These are phyloP conservation scores for Priceomyces medius DNA, from an alignment of 805 yeast species.

Conservation along the genomic window DNA sequence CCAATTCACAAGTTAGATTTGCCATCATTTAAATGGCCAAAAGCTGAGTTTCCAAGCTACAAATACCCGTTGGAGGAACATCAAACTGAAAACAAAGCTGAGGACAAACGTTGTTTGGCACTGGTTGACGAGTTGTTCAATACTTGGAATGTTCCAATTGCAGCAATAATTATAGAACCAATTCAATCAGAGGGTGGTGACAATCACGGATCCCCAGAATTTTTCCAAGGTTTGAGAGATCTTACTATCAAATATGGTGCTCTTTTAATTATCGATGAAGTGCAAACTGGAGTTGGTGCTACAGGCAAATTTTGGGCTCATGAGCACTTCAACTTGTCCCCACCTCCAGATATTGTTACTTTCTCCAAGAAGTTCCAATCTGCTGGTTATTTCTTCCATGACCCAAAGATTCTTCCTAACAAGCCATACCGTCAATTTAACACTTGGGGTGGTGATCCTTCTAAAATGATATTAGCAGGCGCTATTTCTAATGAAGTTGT, in stretches of 20 bases:
- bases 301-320: constrained; percentile 75
- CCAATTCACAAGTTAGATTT: constrained; percentile 91
- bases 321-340: constrained; percentile 60
- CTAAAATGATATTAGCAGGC: constrained; percentile 68
- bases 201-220: constrained; percentile 62
- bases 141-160: constrained; percentile 71
- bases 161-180: constrained; percentile 57
- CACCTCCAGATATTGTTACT: constrained; percentile 68
- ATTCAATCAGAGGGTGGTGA: constrained; percentile 79
- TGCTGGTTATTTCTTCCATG: constrained; percentile 68
- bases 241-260: constrained; percentile 56
- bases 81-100: constrained; percentile 62
- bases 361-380: constrained; percentile 73
- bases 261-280: constrained; percentile 67
- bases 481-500: constrained; percentile 66
- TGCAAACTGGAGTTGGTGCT: constrained; percentile 74
- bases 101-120: constrained; percentile 78
- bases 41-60: constrained; percentile 85
- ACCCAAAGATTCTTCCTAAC: constrained; percentile 57
- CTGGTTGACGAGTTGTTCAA: constrained; percentile 70
- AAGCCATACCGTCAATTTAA: constrained; percentile 69
- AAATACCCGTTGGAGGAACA: constrained; percentile 77
- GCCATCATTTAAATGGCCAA: constrained; percentile 97
- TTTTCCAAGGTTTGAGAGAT: constrained; percentile 63
- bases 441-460: constrained; percentile 80